Conservation (phyloP, 1,284 basidiomycete species). For the Marasmius fiardii region DNA sequence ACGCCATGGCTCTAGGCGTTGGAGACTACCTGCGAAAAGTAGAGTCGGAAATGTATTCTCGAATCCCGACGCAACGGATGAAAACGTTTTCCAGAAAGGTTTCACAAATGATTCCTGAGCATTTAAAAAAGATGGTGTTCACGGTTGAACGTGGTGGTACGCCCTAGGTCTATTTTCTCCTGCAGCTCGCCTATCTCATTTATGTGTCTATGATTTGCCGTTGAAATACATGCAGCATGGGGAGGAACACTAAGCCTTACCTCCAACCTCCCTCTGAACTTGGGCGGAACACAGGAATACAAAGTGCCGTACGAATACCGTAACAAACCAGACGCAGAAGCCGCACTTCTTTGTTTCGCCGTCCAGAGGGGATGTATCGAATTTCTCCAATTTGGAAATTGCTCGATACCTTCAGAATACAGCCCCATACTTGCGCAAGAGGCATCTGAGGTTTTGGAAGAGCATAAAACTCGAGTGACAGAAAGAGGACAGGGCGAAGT, state of each 20-base stretch:
- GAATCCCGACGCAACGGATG: not conserved
- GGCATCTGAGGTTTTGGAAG: not conserved
- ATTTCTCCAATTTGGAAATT: not conserved
- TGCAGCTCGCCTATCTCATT: too few relatives aligned
- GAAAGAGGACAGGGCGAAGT: not conserved
- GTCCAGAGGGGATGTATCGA: not conserved
- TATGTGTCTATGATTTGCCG: too few relatives aligned
- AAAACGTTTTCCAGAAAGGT: not conserved
- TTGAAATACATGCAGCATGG: not conserved
- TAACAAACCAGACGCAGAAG: not conserved
- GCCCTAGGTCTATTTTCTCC: not conserved
- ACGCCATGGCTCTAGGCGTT: conserved; percentile 10
- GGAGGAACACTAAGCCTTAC: not conserved
- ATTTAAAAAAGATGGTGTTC: not conserved
- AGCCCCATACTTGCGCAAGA: not conserved
- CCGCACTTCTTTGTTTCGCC: not conserved
- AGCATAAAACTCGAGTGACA: not conserved
- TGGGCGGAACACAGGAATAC: not conserved
- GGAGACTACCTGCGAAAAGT: conserved; percentile 2
- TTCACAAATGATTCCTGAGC: not conserved
- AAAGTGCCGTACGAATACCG: not conserved
- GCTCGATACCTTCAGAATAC: not conserved
- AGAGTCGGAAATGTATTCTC: too few relatives aligned
- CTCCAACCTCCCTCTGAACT: too few relatives aligned
- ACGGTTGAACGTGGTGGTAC: not conserved